Conservation (phyloP, 495 filamentous ascomycete genomes). For the Penicillium odoratum region DNA sequence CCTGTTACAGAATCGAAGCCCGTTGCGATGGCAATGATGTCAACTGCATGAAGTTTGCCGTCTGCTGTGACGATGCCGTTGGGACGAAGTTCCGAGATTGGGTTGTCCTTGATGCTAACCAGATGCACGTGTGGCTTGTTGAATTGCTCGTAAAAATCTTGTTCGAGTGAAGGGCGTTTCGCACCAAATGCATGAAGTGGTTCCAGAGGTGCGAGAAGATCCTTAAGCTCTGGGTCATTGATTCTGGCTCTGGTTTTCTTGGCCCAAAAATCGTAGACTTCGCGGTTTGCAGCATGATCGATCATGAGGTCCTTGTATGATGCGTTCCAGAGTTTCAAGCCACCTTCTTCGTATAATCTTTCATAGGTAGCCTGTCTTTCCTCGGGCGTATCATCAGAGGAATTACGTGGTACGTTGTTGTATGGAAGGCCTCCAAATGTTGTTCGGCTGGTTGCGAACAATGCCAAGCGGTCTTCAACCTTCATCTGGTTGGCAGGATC, state of each 20-base stretch:
- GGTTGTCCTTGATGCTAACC: constrained; percentile 50
- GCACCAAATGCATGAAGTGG: constrained; percentile 53
- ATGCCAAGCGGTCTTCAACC: neutral
- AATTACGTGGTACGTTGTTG: neutral
- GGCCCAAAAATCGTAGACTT: constrained; percentile 10
- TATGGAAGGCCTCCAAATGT: neutral
- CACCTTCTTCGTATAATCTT: constrained; percentile 8
- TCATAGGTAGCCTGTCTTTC: constrained; percentile 1
- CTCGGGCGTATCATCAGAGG: constrained; percentile 6
- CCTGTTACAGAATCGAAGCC: constrained; percentile 23
- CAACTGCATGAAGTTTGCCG: constrained; percentile 44
- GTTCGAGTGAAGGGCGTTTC: constrained; percentile 56
- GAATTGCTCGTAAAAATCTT: constrained; percentile 59
- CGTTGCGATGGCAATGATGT: constrained; percentile 54
- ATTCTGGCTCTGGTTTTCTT: constrained; percentile 52
- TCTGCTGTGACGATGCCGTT: constrained; percentile 46
- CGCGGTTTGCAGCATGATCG: constrained; percentile 3
- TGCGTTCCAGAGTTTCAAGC: constrained; percentile 7
- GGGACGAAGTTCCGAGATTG: constrained; percentile 44
- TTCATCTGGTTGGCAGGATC: neutral
- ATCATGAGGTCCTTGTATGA: neutral
- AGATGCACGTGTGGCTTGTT: constrained; percentile 55
- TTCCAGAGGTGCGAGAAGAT: constrained; percentile 55
- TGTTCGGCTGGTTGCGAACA: neutral
- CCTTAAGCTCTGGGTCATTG: constrained; percentile 43